Conservation (phyloP, 129 eudicot species). For the carrot (Daucus carota) region DNA sequence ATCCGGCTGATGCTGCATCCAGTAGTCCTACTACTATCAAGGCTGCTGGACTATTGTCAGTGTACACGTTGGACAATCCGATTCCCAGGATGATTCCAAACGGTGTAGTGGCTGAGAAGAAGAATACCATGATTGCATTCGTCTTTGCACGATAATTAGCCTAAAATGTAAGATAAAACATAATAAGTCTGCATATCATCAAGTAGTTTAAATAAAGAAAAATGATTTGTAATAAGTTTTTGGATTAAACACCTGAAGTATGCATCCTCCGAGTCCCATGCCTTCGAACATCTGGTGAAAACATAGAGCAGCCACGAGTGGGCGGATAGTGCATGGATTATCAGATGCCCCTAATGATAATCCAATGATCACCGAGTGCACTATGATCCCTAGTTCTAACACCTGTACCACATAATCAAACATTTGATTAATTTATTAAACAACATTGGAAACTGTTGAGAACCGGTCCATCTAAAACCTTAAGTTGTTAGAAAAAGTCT, state of each 20-base stretch:
- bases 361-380: slow-evolving; percentile 56
- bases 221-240: not conserved
- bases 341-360: slow-evolving; percentile 51
- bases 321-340: slow-evolving; percentile 43
- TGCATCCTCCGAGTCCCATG: slow-evolving; percentile 70
- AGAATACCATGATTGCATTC: not conserved
- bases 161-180: not conserved
- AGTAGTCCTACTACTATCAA: slow-evolving; percentile 53
- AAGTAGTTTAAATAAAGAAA: no score
- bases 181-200: not conserved
- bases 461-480: no score
- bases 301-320: slow-evolving; percentile 50
- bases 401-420: slow-evolving; percentile 24
- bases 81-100: not conserved
- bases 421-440: not conserved
- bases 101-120: not conserved
- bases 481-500: no score
- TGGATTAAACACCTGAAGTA: slow-evolving; percentile 7
- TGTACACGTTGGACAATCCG: slow-evolving; percentile 33
- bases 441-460: not conserved
- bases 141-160: not conserved
- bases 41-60: slow-evolving; percentile 49
- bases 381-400: slow-evolving; percentile 49
- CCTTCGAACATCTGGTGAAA: slow-evolving; percentile 64
- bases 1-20: slow-evolving; percentile 62